Evolutionary conservation across 371 early-diverging fungal genomes (phyloP).

Genomic region (Mucor plumbeus): DNA sequence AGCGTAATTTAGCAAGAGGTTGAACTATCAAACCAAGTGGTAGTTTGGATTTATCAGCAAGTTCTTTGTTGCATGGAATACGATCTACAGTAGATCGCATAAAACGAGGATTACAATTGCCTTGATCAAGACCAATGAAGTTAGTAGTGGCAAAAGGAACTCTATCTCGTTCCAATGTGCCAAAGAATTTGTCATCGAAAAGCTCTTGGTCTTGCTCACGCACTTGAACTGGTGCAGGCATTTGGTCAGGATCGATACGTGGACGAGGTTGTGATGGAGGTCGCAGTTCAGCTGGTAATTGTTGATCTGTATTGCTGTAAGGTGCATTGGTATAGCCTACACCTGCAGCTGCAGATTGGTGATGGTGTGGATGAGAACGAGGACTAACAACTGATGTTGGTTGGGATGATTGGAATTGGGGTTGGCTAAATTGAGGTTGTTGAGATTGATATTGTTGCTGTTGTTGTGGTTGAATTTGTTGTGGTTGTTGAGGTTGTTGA

Average conservation of each 20-base stretch:
- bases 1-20: conserved; percentile 84
- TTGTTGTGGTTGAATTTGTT: conserved; percentile 10
- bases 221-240: conserved; percentile 92
- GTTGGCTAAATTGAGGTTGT: conserved; percentile 17
- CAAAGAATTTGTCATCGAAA: conserved; percentile 71
- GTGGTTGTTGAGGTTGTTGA: conserved; percentile 15
- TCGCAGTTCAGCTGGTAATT: conserved; percentile 41
- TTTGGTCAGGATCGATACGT: conserved; percentile 93
- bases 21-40: conserved; percentile 93
- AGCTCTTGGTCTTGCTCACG: conserved; percentile 82
- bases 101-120: conserved; percentile 92
- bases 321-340: conserved; percentile 46
- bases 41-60: conserved; percentile 76
- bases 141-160: conserved; percentile 88
- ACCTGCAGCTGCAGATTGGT: conserved; percentile 37
- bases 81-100: conserved; percentile 90
- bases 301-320: conserved; percentile 38
- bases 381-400: neutral
- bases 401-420: conserved; percentile 11
- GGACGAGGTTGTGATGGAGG: conserved; percentile 61
- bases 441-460: conserved; percentile 12
- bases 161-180: conserved; percentile 73
- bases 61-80: conserved; percentile 85
- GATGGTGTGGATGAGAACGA: conserved; percentile 10
- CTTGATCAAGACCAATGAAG: conserved; percentile 91